These are phyloP conservation scores for Eutreptiella sp. DNA, from an alignment of 208 protist genomes.

Conservation along the genomic window DNA sequence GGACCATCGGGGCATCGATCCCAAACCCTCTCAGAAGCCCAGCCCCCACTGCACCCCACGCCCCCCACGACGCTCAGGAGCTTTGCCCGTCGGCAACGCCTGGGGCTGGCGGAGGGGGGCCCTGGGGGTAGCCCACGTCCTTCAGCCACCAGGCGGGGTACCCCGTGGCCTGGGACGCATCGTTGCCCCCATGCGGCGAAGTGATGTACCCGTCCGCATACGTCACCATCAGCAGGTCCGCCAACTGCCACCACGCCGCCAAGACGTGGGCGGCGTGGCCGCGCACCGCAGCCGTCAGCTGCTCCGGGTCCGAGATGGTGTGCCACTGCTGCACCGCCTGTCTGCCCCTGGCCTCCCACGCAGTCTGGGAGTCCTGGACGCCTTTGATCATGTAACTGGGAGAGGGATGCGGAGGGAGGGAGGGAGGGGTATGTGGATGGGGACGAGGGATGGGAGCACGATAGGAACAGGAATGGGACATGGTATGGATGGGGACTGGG, in stretches of 20 bases:
- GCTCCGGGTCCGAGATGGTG: not conserved
- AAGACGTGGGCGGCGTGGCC: slow-evolving; percentile 17
- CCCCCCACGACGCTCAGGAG: no score
- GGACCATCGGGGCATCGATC: no score
- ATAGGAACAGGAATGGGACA: no score
- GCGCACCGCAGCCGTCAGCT: not conserved
- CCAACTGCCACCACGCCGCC: slow-evolving; percentile 24
- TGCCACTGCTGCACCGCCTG: not conserved
- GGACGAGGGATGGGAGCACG: no score
- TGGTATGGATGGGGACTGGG: no score
- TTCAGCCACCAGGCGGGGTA: slow-evolving; percentile 20
- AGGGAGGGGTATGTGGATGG: no score
- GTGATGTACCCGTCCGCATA: slow-evolving; percentile 35
- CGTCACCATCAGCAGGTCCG: slow-evolving; percentile 23
- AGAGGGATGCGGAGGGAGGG: no score
- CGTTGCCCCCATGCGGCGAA: not conserved
- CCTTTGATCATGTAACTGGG: slow-evolving; percentile 33
- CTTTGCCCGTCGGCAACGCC: no score
- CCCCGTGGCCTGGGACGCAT: not conserved
- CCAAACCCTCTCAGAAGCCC: no score
- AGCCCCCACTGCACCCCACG: no score
- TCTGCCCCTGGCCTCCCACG: not conserved
- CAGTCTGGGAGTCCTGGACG: slow-evolving; percentile 20
- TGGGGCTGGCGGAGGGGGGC: not conserved
- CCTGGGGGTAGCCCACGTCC: not conserved